Evolutionary conservation across 2,329 filamentous ascomycete species (phyloP).

Genomic region (Pseudofabraea citricarpa): DNA sequence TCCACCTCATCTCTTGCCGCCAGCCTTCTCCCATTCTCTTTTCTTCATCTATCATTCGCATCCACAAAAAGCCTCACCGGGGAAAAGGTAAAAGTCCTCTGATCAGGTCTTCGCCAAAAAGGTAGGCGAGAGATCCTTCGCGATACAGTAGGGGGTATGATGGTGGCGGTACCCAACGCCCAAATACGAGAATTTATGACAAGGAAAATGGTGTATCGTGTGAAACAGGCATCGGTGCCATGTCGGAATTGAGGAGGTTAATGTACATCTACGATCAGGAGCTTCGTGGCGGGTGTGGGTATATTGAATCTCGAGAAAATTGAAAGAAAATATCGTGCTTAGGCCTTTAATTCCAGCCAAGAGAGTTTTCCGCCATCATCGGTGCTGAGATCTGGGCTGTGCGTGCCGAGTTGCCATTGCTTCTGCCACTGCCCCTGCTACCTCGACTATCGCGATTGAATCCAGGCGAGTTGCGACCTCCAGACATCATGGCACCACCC

Average conservation of each 20-base stretch:
- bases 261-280: too few species aligned
- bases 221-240: slow-evolving; percentile 13
- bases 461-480: slow-evolving; percentile 30
- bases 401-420: slow-evolving; percentile 39
- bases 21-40: slow-evolving; percentile 3
- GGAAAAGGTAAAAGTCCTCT: slow-evolving; percentile 21
- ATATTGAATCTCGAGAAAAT: slow-evolving; percentile 15
- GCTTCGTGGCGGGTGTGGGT: too few species aligned
- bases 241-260: slow-evolving; percentile 2
- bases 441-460: slow-evolving; percentile 35
- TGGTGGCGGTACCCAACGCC: slow-evolving; percentile 25
- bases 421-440: slow-evolving; percentile 52
- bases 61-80: slow-evolving; percentile 9
- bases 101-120: slow-evolving; percentile 23
- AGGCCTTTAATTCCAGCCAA: slow-evolving; percentile 64
- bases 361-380: slow-evolving; percentile 71
- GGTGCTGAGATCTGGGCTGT: slow-evolving; percentile 68
- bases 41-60: slow-evolving; percentile 6
- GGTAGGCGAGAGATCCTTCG: slow-evolving; percentile 16
- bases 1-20: not conserved
- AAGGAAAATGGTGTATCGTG: slow-evolving; percentile 21
- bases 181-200: slow-evolving; percentile 18
- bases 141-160: slow-evolving; percentile 24
- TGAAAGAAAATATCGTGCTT: slow-evolving; percentile 9
- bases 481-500: slow-evolving; percentile 42